Evolutionary conservation across 371 early-diverging fungal genomes (phyloP), one percentile per base, ranked within the genome.

Genomic region (Mucor velutinosus): DNA sequence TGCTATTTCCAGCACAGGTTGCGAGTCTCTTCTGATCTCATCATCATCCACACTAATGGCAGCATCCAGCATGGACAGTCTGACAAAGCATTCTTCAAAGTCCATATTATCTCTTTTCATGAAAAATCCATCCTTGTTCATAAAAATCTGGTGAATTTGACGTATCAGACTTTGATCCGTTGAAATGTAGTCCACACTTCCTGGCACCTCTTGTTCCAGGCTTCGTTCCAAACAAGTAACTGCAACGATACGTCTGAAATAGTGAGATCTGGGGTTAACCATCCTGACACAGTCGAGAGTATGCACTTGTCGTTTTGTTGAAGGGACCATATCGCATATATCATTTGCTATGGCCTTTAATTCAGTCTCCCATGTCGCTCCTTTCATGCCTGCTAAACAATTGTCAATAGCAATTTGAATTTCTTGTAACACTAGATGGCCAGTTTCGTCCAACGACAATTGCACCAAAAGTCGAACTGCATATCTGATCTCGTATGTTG

Each of bases 371-470:
- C 77, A 78, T 10, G 21, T 56, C 6, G 41, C 25, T 7, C 33
- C 23, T 3, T 68, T 47, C 51, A 70, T 51, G 10, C 71, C 70
- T 39, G 60, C 56, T 49, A 76, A 33, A 27, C 76, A 73, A 19
- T 71, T 66, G 27, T 72, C 76, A n/a, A 82, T 67, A 0, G 71
- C 68, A 4, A 70, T 65, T 59, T 82, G 75, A 35, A 82, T 66
- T 14, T 76, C 73, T 19, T 73, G 69, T 15, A 67, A 43, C 7
- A 77, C 45, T 12, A 71, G 41, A 15, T 58, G 45, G 23, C 79
- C 74, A 2, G 64, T 55, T 23, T 70, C 70, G 51, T 82, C 82
- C 51, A 79, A 7, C 0, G 72, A 75, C 15, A 82, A 60, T 33
- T 75, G 76, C 14, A 79, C 39, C 11, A 82, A 56, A 4, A 79